These are phyloP conservation scores for Cantharellus anzutake DNA, from an alignment of 768 basidiomycete species.

Conservation along the genomic window DNA sequence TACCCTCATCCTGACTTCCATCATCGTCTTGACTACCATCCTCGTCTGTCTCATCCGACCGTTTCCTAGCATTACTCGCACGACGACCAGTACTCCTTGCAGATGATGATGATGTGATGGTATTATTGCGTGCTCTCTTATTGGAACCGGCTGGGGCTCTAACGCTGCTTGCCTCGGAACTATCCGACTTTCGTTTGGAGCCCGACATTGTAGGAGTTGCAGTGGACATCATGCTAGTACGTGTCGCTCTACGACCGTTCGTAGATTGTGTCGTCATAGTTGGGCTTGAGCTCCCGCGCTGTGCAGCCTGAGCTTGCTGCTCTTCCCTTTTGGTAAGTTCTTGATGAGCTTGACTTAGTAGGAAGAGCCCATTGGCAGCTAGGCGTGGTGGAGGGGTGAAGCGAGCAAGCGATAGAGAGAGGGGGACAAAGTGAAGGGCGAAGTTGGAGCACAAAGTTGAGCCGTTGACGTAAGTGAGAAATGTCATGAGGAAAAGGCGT, in stretches of 20 bases:
- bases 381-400: slow-evolving; percentile 16
- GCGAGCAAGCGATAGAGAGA: too few species aligned
- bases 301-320: slow-evolving; percentile 24
- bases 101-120: neutral
- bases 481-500: neutral
- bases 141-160: neutral
- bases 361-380: slow-evolving; percentile 83
- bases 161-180: neutral
- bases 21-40: slow-evolving; percentile 6
- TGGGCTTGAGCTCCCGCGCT: neutral
- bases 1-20: slow-evolving; percentile 8
- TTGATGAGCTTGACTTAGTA: slow-evolving; percentile 88
- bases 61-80: neutral
- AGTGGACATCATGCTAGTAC: neutral
- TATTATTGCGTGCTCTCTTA: neutral
- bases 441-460: neutral
- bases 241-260: neutral
- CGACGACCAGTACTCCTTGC: neutral
- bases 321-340: slow-evolving; percentile 93
- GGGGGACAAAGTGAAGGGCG: neutral
- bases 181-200: neutral
- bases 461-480: neutral
- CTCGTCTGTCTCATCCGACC: slow-evolving; percentile 10
- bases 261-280: neutral
- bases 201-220: neutral